phyloP scores from a whole-genome alignment of 1,284 basidiomycete species.

The Sanghuangporus weigelae region DNA sequence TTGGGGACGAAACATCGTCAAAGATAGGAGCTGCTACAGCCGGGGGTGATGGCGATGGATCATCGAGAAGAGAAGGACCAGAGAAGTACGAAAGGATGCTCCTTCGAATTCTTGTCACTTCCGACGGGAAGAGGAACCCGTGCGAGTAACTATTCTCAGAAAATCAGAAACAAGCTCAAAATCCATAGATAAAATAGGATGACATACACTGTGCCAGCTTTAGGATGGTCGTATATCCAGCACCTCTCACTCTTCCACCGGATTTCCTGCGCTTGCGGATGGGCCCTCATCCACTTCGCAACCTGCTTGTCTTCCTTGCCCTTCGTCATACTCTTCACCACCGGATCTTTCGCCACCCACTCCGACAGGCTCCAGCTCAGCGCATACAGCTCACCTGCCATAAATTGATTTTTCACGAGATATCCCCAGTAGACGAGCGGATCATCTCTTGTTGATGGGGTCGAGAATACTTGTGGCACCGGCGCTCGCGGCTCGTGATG shows the following conservation, averaged over 20 bases:
- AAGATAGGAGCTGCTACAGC: conserved; percentile 16
- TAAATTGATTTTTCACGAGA: conserved; percentile 89
- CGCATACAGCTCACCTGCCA: conserved; percentile 95
- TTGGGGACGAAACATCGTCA: conserved; percentile 19
- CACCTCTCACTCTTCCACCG: conserved; percentile 91
- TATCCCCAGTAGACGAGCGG: conserved; percentile 93
- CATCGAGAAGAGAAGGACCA: conserved; percentile 3
- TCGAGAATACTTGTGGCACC: neutral
- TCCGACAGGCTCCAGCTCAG: conserved; percentile 88
- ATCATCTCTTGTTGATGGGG: conserved; percentile 38
- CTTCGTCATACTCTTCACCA: conserved; percentile 60
- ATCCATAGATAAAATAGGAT: conserved; percentile 3
- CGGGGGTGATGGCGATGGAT: conserved; percentile 18
- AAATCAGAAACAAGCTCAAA: conserved; percentile 15
- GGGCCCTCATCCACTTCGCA: conserved; percentile 90
- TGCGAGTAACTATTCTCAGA: conserved; percentile 72
- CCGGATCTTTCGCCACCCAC: conserved; percentile 76
- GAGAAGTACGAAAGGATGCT: conserved; percentile 37
- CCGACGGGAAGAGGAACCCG: conserved; percentile 95
- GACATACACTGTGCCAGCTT: conserved; percentile 82
- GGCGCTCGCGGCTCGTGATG: conserved; percentile 12
- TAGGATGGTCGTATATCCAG: conserved; percentile 98
- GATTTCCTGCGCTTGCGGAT: conserved; percentile 77
- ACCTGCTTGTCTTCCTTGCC: conserved; percentile 96
- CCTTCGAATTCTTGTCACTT: conserved; percentile 65